Base-by-base conservation (phyloP, 176 grass and related monocot genomes). In the Hordeum marinum region DNA sequence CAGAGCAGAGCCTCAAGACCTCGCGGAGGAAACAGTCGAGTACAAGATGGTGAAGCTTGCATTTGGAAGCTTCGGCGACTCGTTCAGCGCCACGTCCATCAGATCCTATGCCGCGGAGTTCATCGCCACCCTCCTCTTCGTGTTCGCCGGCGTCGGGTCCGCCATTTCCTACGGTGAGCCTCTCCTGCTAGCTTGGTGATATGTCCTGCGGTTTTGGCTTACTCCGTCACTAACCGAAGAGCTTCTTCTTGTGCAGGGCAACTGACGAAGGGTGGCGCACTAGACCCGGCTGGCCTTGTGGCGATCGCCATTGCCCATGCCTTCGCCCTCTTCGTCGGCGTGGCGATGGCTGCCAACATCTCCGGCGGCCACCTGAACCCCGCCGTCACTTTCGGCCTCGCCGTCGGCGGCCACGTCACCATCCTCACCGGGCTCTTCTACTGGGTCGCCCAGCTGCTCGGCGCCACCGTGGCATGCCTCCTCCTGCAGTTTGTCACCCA, bases 351-450 rank as follows among this genome's bases (percentile, higher is more conserved):
- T 0, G 95, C 95, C 86, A 97, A 97, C 90, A 77, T 94, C 79
- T 97, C 95, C 79, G 92, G 95, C 36, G 90, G 95, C 4, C 95
- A 97, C 87, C 90, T 97, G 37, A 97, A 97, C 90, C 95, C 95
- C 1, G 92, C 92, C 21, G 95, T 97, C 29, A 97, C 95, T 60
- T 93, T 97, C 36, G 92, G 95, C 26, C 88, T 97, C 23, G 88
- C 95, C 4, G 81, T 97, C 5, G 92, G 95, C 14, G 92, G 95
- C 58, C 85, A 97, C 90, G 93, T 94, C 89, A 93, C 92, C 79
- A 91, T 97, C 89, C 90, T 97, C 89, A 97, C 92, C 23, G 87
- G 95, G 58, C 57, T 91, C 84, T 91, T 94, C 87, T 94, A 94
- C 87, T 94, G 90, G 90, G 75, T 97, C 29, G 90, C 90, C 54